Conservation (phyloP, 495 filamentous ascomycete species). For the Penicillium chermesinum region DNA sequence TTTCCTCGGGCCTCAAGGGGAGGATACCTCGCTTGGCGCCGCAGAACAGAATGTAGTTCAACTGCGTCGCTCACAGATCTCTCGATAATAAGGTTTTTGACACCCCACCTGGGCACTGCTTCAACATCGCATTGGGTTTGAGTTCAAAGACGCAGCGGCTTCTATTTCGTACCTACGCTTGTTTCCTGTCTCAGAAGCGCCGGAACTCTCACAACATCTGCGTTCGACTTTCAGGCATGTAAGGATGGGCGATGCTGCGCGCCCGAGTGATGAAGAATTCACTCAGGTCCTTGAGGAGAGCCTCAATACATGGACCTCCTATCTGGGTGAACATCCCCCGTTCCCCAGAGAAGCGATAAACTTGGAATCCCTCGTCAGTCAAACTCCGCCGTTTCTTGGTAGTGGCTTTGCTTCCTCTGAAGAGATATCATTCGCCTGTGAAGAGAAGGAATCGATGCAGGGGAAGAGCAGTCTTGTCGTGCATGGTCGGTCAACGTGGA, state of each 20-base stretch:
- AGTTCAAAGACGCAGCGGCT: too few species aligned
- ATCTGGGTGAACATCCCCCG: constrained; percentile 4
- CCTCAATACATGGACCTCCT: constrained; percentile 18
- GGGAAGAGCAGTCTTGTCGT: constrained; percentile 11
- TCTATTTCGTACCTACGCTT: too few species aligned
- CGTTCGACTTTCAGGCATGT: not conserved
- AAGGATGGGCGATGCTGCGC: constrained; percentile 18
- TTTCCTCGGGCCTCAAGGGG: too few species aligned
- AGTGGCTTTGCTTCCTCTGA: constrained; percentile 8
- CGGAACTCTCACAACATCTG: not conserved
- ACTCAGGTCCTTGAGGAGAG: constrained; percentile 17
- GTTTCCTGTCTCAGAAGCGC: too few species aligned
- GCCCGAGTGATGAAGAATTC: constrained; percentile 20
- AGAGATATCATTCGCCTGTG: constrained; percentile 15
- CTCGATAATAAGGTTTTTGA: too few species aligned
- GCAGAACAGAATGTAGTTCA: too few species aligned
- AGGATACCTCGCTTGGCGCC: too few species aligned
- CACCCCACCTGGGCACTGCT: too few species aligned
- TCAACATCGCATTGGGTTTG: too few species aligned
- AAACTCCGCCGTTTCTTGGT: constrained; percentile 22
- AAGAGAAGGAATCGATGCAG: constrained; percentile 9
- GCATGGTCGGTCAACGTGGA: constrained; percentile 22
- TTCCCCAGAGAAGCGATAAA: constrained; percentile 16
- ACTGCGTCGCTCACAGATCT: too few species aligned
- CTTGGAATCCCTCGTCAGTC: constrained; percentile 9